Evolutionary conservation across 108 stramenopile species (phyloP), one percentile per base, ranked within the genome.

Genomic region (Thalassiosira profunda): DNA sequence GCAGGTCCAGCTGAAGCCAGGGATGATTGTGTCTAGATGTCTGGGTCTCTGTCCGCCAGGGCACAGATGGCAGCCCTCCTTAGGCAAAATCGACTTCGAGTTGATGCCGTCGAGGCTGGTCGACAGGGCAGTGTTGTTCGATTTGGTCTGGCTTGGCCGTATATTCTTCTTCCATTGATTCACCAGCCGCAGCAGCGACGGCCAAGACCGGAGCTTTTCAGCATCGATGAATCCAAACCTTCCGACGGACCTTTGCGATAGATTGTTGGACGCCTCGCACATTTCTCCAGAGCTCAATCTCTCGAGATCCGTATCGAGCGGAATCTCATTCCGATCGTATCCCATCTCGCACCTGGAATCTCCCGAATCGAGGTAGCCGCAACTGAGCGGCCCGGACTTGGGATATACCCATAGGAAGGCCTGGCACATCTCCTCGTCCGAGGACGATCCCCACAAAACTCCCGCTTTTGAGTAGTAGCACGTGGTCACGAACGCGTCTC

Each of bases 381-480:
- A 49, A 8, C n/a, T n/a, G n/a, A n/a, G n/a, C n/a, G n/a, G n/a
- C n/a, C n/a, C 38, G 10, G 10, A 14, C 38, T 49, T 14, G 3
- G 48, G 48, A 49, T 49, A 49, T 30, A 30, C 25, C 48, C 48
- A 49, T 17, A 49, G 25, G 48, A 49, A 49, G 12, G 48, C 31
- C 31, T 49, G 48, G 20, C 48, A 49, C 48, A 49, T 49, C 18
- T 49, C 48, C 1, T 49, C 48, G 12, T 14, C 48, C 0, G 15
- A 17, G 3, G 48, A 49, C n/a, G 48, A 49, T 20, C 48, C 48
- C 48, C 48, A 49, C 12, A 30, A 30, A 3, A 12, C 11, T 14
- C 20, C 48, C 31, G 2, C 12, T 20, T 15, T 25, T 15, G 48
- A 25, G 31, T 30, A 49, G 23, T 49, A 49, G 21, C 48, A 49